Conservation (phyloP, 768 basidiomycete genomes). For the Strobilomyces echinocephalus region DNA sequence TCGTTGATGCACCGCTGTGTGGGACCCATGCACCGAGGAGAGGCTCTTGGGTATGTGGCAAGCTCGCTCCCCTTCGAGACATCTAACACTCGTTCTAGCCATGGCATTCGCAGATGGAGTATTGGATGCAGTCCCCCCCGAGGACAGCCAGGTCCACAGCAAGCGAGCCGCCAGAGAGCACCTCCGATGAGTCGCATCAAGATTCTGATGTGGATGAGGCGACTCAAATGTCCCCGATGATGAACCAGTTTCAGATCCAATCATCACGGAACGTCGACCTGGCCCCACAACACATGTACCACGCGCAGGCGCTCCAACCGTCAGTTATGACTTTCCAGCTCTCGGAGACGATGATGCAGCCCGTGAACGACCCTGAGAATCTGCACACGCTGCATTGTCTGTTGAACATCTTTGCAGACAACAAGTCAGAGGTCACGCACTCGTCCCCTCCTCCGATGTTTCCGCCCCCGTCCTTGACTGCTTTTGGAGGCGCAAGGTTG, state of each 20-base stretch:
- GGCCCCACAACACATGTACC: slow-evolving; percentile 4
- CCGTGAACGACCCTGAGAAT: slow-evolving; percentile 27
- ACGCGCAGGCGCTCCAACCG: slow-evolving; percentile 18
- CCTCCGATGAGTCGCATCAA: slow-evolving; percentile 26
- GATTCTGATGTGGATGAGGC: slow-evolving; percentile 27
- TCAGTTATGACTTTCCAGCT: slow-evolving; percentile 31
- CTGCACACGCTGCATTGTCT: slow-evolving; percentile 15
- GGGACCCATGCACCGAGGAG: slow-evolving; percentile 16
- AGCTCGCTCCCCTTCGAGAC: neutral
- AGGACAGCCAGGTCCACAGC: slow-evolving; percentile 22
- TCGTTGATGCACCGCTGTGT: slow-evolving; percentile 7
- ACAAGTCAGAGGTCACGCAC: slow-evolving; percentile 10
- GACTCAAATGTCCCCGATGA: slow-evolving; percentile 29
- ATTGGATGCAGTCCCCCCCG: slow-evolving; percentile 15
- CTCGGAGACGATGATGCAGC: slow-evolving; percentile 21
- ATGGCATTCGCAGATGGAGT: slow-evolving; percentile 9
- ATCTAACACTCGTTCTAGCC: slow-evolving; percentile 22
- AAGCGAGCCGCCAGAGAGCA: slow-evolving; percentile 29
- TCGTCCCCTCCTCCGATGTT: slow-evolving; percentile 3
- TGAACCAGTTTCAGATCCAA: slow-evolving; percentile 28
- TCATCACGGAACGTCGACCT: slow-evolving; percentile 9
- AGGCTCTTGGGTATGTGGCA: slow-evolving; percentile 24
- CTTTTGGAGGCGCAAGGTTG: slow-evolving; percentile 1
- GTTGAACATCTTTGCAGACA: slow-evolving; percentile 14
- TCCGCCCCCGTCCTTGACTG: slow-evolving; percentile 1